These are phyloP conservation scores for Hyphodiscus hymeniophilus DNA, from an alignment of 495 filamentous ascomycete species.

Conservation along the genomic window DNA sequence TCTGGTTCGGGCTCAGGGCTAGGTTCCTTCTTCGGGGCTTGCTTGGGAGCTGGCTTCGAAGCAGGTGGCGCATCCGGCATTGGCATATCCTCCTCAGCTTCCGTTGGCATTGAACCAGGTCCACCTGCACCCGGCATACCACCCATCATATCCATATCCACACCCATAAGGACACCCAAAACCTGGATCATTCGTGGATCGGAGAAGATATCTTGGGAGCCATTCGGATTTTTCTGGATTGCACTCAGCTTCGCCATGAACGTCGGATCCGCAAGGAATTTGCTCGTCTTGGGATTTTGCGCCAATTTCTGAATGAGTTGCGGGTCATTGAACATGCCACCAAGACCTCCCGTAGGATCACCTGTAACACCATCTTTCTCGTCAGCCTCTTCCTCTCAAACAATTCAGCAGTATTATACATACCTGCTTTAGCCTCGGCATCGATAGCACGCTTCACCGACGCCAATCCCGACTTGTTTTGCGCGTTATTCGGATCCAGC, in stretches of 20 bases:
- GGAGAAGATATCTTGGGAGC: slow-evolving; percentile 67
- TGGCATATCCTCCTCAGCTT: slow-evolving; percentile 64
- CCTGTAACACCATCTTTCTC: slow-evolving; percentile 29
- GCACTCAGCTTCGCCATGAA: slow-evolving; percentile 89
- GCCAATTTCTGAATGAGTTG: slow-evolving; percentile 83
- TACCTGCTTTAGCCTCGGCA: slow-evolving; percentile 64
- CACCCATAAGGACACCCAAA: slow-evolving; percentile 84
- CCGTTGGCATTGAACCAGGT: slow-evolving; percentile 33
- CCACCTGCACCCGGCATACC: slow-evolving; percentile 32
- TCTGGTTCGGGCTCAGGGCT: slow-evolving; percentile 46
- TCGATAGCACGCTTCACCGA: slow-evolving; percentile 85
- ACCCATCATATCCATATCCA: slow-evolving; percentile 76
- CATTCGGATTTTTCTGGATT: slow-evolving; percentile 71
- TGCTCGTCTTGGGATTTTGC: slow-evolving; percentile 83
- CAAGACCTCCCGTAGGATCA: slow-evolving; percentile 68
- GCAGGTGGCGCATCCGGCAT: slow-evolving; percentile 62
- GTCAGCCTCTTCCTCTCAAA: slow-evolving; percentile 6
- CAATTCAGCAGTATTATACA: too few species aligned
- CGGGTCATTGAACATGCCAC: slow-evolving; percentile 89
- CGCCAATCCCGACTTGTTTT: slow-evolving; percentile 79
- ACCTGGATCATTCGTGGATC: slow-evolving; percentile 93
- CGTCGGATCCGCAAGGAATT: slow-evolving; percentile 69
- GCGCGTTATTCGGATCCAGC: slow-evolving; percentile 82
- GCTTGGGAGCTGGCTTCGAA: slow-evolving; percentile 31
- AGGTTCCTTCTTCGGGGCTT: slow-evolving; percentile 43